Base-by-base conservation (phyloP, 805 yeast genomes). In the Metschnikowia vanudenii region DNA sequence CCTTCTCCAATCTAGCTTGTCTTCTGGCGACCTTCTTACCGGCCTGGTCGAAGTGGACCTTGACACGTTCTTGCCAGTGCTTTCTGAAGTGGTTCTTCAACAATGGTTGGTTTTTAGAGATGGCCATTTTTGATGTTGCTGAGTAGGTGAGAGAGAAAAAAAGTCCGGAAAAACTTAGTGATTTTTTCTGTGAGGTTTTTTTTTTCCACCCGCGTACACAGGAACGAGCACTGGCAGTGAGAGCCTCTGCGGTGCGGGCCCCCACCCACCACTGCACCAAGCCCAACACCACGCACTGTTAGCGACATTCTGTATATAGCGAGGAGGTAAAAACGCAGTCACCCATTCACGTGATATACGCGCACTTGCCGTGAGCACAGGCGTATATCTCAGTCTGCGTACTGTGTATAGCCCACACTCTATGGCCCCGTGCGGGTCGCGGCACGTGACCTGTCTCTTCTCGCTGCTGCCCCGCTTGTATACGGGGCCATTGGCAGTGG, bases 51-150 rank as follows among this genome's bases (percentile, higher is more conserved):
- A 94, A 87, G 90, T 95, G 99, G 69, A 89, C 97, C 76, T 82
- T 88, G 84, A 94, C 99, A 74, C 98, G 88, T 79, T 89, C 96
- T 82, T 94, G 98, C 99, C 99, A 94, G 96, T 92, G 92, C 88
- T 92, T 92, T 84, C 97, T 87, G 96, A 92, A 92, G 84, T 94
- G 99, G 86, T 92, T 92, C 86, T 88, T 89, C 84, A 88, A 87
- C 81, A 92, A 81, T 83, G 98, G 96, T 82, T 90, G 84, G 82
- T 92, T 92, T 91, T 94, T 92, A 68, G 94, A 79, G 84, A 94
- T 90, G 79, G 98, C 99, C 91, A 76, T 71, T 59, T 56, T 44
- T 30, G 39, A 22, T 32, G 37, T 11, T 9, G 20, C 30, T 12
- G 41, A 12, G 37, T 12, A 14, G 18, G 37, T 24, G 37, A 30